Evolutionary conservation across 2,329 filamentous ascomycete species (phyloP).

Genomic region (Fusarium agapanthi): DNA sequence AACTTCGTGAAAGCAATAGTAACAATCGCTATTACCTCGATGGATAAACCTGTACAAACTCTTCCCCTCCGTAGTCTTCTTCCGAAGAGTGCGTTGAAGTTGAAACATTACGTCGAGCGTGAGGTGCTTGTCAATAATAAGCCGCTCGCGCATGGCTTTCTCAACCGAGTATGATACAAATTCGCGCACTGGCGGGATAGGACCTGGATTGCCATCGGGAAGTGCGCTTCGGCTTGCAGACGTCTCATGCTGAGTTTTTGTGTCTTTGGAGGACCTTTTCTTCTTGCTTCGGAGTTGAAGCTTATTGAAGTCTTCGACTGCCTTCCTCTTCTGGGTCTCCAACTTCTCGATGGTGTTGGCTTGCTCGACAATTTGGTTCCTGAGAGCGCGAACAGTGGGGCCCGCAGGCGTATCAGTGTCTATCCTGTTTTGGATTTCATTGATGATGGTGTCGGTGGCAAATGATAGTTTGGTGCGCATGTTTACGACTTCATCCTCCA

Average conservation of each 20-base stretch:
- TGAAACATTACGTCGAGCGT: too few species aligned
- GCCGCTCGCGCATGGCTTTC: too few species aligned
- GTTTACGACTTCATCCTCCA: background rate
- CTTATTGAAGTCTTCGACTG: background rate
- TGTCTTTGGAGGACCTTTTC: too few species aligned
- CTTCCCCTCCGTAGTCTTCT: background rate
- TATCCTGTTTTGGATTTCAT: background rate
- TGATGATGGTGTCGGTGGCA: fast-evolving
- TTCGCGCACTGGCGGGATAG: too few species aligned
- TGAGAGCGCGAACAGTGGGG: fast-evolving
- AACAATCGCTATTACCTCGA: fast-evolving
- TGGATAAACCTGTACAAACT: background rate
- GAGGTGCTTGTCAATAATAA: too few species aligned
- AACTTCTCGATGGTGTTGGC: fast-evolving
- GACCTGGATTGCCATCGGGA: too few species aligned
- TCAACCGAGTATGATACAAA: too few species aligned
- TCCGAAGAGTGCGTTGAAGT: background rate
- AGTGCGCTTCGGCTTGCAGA: too few species aligned
- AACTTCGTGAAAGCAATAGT: background rate
- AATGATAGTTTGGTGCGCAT: background rate
- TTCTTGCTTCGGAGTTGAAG: background rate
- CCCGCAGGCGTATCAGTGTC: fast-evolving
- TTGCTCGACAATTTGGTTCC: fast-evolving
- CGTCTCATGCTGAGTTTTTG: too few species aligned
- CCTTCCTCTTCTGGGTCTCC: background rate